Conservation (phyloP, 2,329 filamentous ascomycete genomes). For the Fusarium protoensiforme region DNA sequence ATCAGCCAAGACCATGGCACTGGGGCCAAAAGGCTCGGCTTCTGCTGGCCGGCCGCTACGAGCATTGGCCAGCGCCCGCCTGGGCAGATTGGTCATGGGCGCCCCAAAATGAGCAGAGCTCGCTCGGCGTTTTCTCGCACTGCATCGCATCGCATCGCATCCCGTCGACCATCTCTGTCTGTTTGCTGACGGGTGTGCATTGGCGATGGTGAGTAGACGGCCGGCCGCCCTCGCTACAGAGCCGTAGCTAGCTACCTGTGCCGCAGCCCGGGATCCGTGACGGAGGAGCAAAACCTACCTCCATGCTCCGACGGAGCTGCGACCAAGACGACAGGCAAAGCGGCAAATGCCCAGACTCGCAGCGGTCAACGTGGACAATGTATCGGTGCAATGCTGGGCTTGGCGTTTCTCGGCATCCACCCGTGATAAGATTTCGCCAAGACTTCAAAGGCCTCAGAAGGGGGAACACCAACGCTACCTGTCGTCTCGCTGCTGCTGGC, state of each 20-base stretch:
- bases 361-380: conserved; percentile 44
- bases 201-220: conserved; percentile 9
- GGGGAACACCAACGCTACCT: conserved; percentile 43
- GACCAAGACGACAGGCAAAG: conserved; percentile 9
- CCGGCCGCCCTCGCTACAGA: conserved; percentile 3
- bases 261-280: neutral
- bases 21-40: conserved; percentile 36
- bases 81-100: conserved; percentile 29
- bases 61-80: conserved; percentile 32
- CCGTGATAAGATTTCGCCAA: conserved; percentile 48
- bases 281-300: neutral
- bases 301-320: neutral
- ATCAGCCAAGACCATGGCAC: conserved; percentile 42
- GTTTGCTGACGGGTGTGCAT: neutral
- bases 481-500: conserved; percentile 31
- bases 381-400: conserved; percentile 43
- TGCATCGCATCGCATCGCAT: neutral
- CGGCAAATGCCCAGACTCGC: conserved; percentile 38
- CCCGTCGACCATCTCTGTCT: conserved; percentile 17
- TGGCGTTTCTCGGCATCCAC: conserved; percentile 47
- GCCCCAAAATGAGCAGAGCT: conserved; percentile 6
- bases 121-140: neutral
- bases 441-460: conserved; percentile 46
- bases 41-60: conserved; percentile 21
- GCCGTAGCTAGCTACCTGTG: conserved; percentile 4